Base-by-base conservation (phyloP, 805 yeast genomes). In the Candida verbasci region DNA sequence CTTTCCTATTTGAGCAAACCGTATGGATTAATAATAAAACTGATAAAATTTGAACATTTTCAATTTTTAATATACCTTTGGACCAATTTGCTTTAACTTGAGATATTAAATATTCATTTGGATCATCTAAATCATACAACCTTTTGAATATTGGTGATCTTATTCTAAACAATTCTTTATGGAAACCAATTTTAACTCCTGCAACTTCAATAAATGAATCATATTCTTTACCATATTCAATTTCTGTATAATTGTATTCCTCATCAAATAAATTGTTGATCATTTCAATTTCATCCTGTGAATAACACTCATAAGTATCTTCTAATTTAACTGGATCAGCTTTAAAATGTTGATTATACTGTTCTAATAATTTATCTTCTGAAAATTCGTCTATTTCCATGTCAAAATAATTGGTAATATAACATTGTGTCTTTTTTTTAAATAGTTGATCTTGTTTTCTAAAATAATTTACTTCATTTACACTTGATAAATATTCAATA, bases 401-500 rank as follows among this genome's bases (percentile, higher is more conserved):
- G 29, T 60, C 57, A 4, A 62, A 33, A 39, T 50, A 63, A 26
- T 55, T 58, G 4, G 60, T 37, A 12, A 53, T 40, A 42, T 62
- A 66, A 8, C 59, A 48, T 20, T 48, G 47, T n/a, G 29, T 20
- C 7, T 46, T 62, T 1, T 52, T 42, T 20, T 56, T 53, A n/a
- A 71, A 49, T 9, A 72, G 42, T 29, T 70, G 72, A n/a, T 58
- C 55, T 37, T 67, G 73, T 35, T 68, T 67, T 27, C 73, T 47
- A 43, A 49, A 56, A 6, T 40, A 27, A 31, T 61, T 53, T 1
- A 48, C 39, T 22, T 64, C 70, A 6, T 34, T 33, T 10, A 76
- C 44, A 0, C 80, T 78, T 5, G 86, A 78, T 27, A 81, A 58
- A 28, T 62, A 61, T 7, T 69, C 69, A 47, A 84, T 64, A 47